Percentiles rank a stretch among this genome's conserved stretches.
phyloP scores from a whole-genome alignment of 257 asterid genomes.

The Plantago major region DNA sequence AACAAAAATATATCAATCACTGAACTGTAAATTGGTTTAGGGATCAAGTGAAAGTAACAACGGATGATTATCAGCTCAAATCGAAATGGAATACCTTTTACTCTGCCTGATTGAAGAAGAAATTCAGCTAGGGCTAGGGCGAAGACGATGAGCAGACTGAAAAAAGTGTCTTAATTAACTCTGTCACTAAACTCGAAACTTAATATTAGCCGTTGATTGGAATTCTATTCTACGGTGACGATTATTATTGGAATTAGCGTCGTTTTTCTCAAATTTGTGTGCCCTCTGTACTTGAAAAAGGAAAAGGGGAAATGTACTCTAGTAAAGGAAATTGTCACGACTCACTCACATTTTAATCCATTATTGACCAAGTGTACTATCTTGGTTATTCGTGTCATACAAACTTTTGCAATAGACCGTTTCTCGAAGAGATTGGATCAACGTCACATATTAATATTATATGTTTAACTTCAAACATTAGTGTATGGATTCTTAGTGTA shows the following conservation, averaged over 20 bases:
- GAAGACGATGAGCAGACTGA: not conserved
- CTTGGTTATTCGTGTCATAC: too few relatives aligned
- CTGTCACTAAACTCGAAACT: not conserved
- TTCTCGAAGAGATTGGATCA: too few relatives aligned
- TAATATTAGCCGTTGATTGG: not conserved
- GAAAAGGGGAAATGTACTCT: not conserved
- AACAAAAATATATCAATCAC: not conserved
- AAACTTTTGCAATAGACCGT: too few relatives aligned
- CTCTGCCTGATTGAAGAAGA: not conserved
- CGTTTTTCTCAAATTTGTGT: not conserved
- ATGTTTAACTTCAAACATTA: too few relatives aligned
- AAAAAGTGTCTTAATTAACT: not conserved
- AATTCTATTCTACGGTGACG: not conserved
- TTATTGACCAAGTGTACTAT: too few relatives aligned
- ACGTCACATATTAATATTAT: too few relatives aligned
- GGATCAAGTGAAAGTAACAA: not conserved
- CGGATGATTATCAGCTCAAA: not conserved
- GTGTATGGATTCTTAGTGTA: too few relatives aligned
- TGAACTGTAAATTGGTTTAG: not conserved
- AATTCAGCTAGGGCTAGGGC: not conserved
- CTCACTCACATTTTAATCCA: too few relatives aligned
- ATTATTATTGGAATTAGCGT: not conserved
- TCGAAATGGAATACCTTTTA: not conserved
- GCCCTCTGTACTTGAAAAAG: not conserved
- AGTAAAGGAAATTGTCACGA: too few relatives aligned